Evolutionary conservation across 805 yeast species (phyloP), one percentile per base, ranked within the genome.

Genomic region (Lachancea lanzarotensis): DNA sequence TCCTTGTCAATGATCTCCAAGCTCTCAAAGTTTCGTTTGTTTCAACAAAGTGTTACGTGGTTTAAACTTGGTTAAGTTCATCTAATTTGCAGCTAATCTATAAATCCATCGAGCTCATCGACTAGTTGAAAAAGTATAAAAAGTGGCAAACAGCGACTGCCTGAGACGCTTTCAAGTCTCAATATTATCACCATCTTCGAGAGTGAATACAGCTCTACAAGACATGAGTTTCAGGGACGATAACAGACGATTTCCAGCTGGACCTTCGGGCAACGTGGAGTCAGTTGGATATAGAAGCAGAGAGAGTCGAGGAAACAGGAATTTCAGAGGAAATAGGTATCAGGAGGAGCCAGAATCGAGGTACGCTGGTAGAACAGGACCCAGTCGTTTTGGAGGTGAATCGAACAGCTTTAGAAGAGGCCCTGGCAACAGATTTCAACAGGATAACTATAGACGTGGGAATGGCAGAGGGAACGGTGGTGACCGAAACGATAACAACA

Each of bases 401-500:
- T 44, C 43, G 3, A 26, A 43, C 2, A 12, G 31, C 19, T 40
- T 35, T 19, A 26, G 35, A 26, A 33, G 20, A 12, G 42, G 46
- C 13, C 19, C 31, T 9, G 34, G 38, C 20, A 19, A 17, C 29
- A 29, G 45, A 17, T 35, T 27, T 41, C 20, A 46, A 48, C 36
- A 22, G 52, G 38, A 53, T 22, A 6, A 22, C 20, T 54, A 12
- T 10, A 25, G 38, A 41, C 16, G 30, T 25, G 29, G 38, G 12
- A 18, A 34, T n/a, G 50, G 43, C 62, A 36, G 16, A 19, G 32
- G 51, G 17, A 54, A n/a, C n/a, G 13, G 25, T 17, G n/a, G 30
- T 12, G 49, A 40, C 62, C 31, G 33, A 40, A 31, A 42, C 25
- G 38, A 26, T n/a, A 29, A 22, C 10, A 52, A 68, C 15, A 57